Evolutionary conservation across 495 filamentous ascomycete species (phyloP), one percentile per base, ranked within the genome.

Genomic region (Trichocladium uniseriatum): DNA sequence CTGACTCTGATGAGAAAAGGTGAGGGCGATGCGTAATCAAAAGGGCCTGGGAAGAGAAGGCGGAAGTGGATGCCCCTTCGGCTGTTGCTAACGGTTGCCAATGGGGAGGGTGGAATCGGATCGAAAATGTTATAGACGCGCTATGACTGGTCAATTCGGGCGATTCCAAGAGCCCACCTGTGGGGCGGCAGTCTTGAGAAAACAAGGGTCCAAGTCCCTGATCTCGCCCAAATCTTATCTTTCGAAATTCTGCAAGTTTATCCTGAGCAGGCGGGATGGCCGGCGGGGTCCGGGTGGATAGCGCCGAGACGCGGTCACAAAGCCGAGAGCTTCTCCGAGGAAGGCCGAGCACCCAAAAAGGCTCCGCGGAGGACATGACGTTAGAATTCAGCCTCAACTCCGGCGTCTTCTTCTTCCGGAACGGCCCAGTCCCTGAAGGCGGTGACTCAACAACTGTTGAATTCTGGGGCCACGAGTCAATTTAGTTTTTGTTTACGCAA

Each of bases 21-120:
- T 27, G 37, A 34, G 37, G 32, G 39, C 19, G 49, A 47, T 51
- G 32, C 35, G 53, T 55, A 55, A 50, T 38, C 45, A 54, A 32
- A 32, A 46, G 16, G 20, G 18, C n/a, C n/a, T n/a, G 21, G 19
- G 32, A 18, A 22, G 18, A 43, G 42, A 19, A 46, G 14, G 22
- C 22, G n/a, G 37, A 29, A 20, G 29, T 38, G 38, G 38, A 28
- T 38, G 11, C 24, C 15, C n/a, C n/a, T 51, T 55, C 44, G 48
- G 43, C 48, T 55, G 22, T 55, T 52, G 39, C 44, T 35, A 44
- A 51, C 38, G 31, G 31, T 32, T 53, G 38, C 45, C 35, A 38
- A 43, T 42, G 38, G 47, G 9, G 40, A 15, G 45, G 31, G 22
- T 48, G 34, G 49, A 56, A 52, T 45, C 44, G 22, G n/a, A 36